A percentile compares a stretch with the other conserved stretches of the same genome.
These are phyloP conservation scores for Dichotomocladium elegans DNA, from an alignment of 371 early-diverging fungal species.

Conservation along the genomic window DNA sequence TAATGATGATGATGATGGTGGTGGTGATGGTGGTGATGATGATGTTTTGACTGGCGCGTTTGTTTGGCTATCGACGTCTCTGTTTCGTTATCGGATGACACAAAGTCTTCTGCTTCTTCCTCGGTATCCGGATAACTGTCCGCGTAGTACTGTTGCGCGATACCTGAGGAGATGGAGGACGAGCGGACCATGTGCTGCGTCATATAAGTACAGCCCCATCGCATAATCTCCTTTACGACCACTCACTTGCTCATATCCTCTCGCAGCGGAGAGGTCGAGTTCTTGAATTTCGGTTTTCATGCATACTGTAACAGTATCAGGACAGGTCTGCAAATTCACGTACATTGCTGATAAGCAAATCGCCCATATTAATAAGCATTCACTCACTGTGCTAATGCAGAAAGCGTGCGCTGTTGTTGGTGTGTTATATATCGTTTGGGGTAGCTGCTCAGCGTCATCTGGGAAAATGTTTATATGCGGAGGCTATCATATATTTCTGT, in stretches of 20 bases:
- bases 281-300: conserved; percentile 57
- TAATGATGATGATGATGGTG: conserved; percentile 8
- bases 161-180: conserved; percentile 27
- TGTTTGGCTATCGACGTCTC: conserved; percentile 6
- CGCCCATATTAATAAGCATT: too few species aligned
- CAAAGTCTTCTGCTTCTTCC: conserved; percentile 39
- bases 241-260: conserved; percentile 13
- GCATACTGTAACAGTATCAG: conserved; percentile 45
- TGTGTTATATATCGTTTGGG: conserved; percentile 28
- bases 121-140: conserved; percentile 55
- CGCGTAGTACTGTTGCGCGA: conserved; percentile 3
- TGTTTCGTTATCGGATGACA: conserved; percentile 26
- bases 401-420: conserved; percentile 37
- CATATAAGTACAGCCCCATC: not conserved
- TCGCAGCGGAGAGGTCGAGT: conserved; percentile 35
- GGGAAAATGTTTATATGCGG: conserved; percentile 23
- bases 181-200: conserved; percentile 23
- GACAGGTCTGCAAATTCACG: conserved; percentile 14
- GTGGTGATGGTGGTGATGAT: conserved; percentile 3
- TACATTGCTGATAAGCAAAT: too few species aligned
- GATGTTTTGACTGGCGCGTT: not conserved
- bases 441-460: conserved; percentile 19
- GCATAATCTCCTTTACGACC: not conserved
- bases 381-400: conserved; percentile 30
- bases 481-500: too few species aligned